Evolutionary conservation across 495 filamentous ascomycete species (phyloP), one percentile per base, ranked within the genome.

Genomic region (Podospora comata): DNA sequence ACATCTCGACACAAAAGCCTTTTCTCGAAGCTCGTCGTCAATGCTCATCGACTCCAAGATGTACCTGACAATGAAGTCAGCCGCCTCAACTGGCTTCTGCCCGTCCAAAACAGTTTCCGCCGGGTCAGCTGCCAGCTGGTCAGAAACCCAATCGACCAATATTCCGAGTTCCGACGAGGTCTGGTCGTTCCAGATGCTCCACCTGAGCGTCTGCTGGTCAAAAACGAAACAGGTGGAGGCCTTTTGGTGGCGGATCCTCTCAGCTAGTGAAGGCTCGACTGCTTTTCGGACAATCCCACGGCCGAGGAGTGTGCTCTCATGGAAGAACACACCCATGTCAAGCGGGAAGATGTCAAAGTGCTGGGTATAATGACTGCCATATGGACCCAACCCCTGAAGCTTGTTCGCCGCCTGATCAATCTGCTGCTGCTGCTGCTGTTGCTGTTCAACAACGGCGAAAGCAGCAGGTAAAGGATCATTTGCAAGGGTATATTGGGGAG

Each of bases 341-440:
- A 96, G 78, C 28, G 92, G 89, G 55, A 80, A 82, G 32, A 93
- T 76, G 63, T 91, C 89, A 68, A 97, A 97, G 70, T 91, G 87
- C 15, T 88, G 82, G 0, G 91, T 85, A 73, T 96, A 97, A 26
- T 82, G 80, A 11, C 89, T 83, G 27, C 89, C 88, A 71, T 83
- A 86, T 1, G 84, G 84, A 2, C 82, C 86, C 5, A 92, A 75
- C 5, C 89, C 85, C 20, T 74, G 65, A 60, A 89, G 82, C 27
- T 88, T 83, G 27, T 77, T 79, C 3, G 54, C 55, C 4, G 56
- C 23, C 3, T 68, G 57, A 2, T 77, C 32, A n/a, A 32, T 71
- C 56, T 80, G 70, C 5, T 72, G 71, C 11, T 65, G 58, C 56
- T 80, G 71, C 11, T 65, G 58, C 56, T 80, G 70, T 5, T 72